Conservation (phyloP, 75 land plant genomes). For the Ceratopteris richardii region DNA sequence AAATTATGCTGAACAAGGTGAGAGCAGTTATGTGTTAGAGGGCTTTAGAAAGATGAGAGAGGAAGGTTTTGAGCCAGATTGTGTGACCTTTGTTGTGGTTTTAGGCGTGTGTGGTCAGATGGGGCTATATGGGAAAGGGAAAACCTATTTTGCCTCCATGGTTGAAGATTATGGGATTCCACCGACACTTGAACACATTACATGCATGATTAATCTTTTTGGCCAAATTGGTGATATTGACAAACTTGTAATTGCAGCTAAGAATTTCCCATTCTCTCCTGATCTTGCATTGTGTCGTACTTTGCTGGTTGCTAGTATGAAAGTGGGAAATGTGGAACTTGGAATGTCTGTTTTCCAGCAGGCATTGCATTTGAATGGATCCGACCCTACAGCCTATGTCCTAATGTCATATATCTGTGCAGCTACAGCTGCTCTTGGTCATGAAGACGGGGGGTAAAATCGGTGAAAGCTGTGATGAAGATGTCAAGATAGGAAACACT, state of each 20-base stretch:
- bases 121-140: slow-evolving; percentile 33
- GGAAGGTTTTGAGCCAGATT: slow-evolving; percentile 29
- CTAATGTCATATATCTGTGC: slow-evolving; percentile 44
- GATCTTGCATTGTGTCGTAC: slow-evolving; percentile 45
- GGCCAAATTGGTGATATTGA: slow-evolving; percentile 41
- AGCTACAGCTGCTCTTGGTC: no score
- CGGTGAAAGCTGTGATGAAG: no score
- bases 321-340: slow-evolving; percentile 37
- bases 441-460: no score
- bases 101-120: slow-evolving; percentile 37
- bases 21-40: slow-evolving; percentile 25
- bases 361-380: slow-evolving; percentile 34
- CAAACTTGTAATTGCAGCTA: slow-evolving; percentile 32
- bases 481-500: no score
- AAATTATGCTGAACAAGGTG: slow-evolving; percentile 48
- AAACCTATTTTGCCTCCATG: slow-evolving; percentile 34
- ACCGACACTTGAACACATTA: slow-evolving; percentile 37
- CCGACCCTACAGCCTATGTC: slow-evolving; percentile 38
- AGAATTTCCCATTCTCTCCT: slow-evolving; percentile 39
- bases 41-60: slow-evolving; percentile 39
- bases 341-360: slow-evolving; percentile 39
- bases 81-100: slow-evolving; percentile 41
- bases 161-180: slow-evolving; percentile 27
- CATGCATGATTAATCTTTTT: slow-evolving; percentile 60
- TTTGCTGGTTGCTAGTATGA: slow-evolving; percentile 42